These are phyloP conservation scores for Podaxis sp. DNA, from an alignment of 768 basidiomycete species.

Conservation along the genomic window DNA sequence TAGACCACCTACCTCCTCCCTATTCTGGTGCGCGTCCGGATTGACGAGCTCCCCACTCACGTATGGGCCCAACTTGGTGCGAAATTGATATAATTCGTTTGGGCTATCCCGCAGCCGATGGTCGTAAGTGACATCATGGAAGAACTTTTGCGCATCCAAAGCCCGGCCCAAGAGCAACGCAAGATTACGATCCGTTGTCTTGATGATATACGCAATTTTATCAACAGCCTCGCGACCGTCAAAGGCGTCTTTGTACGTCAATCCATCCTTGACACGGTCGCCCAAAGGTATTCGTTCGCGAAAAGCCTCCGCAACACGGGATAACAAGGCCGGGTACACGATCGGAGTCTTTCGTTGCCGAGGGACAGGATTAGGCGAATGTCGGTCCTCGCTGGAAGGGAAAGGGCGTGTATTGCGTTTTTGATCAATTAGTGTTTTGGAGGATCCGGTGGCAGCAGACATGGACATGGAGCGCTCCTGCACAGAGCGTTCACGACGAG, in stretches of 20 bases:
- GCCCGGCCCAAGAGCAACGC: slow-evolving; percentile 94
- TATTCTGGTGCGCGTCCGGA: slow-evolving; percentile 19
- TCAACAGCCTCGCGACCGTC: slow-evolving; percentile 97
- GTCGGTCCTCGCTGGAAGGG: slow-evolving; percentile 36
- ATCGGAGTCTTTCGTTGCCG: slow-evolving; percentile 61
- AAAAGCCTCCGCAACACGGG: slow-evolving; percentile 93
- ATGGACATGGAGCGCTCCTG: slow-evolving; percentile 80
- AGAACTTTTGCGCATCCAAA: slow-evolving; percentile 97
- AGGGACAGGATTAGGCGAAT: slow-evolving; percentile 41
- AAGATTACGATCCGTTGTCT: slow-evolving; percentile 95
- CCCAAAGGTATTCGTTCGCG: slow-evolving; percentile 72
- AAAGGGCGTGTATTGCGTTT: slow-evolving; percentile 30
- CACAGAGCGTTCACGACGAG: slow-evolving; percentile 57
- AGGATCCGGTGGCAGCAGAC: slow-evolving; percentile 57
- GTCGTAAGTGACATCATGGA: slow-evolving; percentile 99
- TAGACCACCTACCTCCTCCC: slow-evolving; percentile 23
- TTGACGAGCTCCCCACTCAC: slow-evolving; percentile 69
- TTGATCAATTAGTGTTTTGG: slow-evolving; percentile 46
- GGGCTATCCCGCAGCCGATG: slow-evolving; percentile 90
- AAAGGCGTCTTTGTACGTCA: slow-evolving; percentile 95
- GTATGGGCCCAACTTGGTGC: slow-evolving; percentile 81
- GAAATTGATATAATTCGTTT: slow-evolving; percentile 91
- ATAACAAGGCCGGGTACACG: slow-evolving; percentile 95
- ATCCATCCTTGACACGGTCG: slow-evolving; percentile 90
- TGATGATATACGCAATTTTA: slow-evolving; percentile 97